phyloP scores from a whole-genome alignment of 2,329 filamentous ascomycete species.

The Cordyceps fumosorosea region DNA sequence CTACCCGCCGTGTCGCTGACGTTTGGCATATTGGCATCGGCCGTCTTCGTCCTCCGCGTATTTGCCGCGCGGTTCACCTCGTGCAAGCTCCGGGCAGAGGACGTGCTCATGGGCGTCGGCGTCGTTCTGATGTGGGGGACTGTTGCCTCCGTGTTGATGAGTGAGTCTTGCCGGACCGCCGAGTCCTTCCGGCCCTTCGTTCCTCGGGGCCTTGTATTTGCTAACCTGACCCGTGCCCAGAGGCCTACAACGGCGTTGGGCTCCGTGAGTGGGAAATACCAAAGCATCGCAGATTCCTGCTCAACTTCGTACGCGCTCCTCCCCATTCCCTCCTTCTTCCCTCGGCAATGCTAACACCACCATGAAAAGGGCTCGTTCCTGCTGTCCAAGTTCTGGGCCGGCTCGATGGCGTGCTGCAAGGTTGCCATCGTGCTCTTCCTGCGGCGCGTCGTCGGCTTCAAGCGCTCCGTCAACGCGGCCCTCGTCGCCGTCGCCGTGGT shows the following conservation, averaged over 20 bases:
- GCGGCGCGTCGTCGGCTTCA: conserved; percentile 9
- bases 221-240: not conserved
- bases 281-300: not conserved
- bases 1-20: conserved; percentile 8
- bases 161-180: not conserved
- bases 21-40: conserved; percentile 9
- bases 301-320: conserved; percentile 2
- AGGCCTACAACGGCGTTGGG: conserved; percentile 12
- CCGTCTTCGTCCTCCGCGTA: not conserved
- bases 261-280: not conserved
- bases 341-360: not conserved
- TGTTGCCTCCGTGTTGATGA: conserved; percentile 3
- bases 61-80: not conserved
- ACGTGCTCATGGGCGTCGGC: conserved; percentile 8
- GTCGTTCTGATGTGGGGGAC: conserved; percentile 14
- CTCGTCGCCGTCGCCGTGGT: not conserved
- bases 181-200: too few relatives aligned
- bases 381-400: conserved; percentile 11
- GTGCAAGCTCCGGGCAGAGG: conserved; percentile 10
- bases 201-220: not conserved
- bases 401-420: conserved; percentile 11
- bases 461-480: not conserved
- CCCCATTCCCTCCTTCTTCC: too few relatives aligned
- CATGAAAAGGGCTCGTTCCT: conserved; percentile 5
- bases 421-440: conserved; percentile 12